phyloP scores from a whole-genome alignment of 179 eudicot genomes.

The Spergularia azorica region DNA sequence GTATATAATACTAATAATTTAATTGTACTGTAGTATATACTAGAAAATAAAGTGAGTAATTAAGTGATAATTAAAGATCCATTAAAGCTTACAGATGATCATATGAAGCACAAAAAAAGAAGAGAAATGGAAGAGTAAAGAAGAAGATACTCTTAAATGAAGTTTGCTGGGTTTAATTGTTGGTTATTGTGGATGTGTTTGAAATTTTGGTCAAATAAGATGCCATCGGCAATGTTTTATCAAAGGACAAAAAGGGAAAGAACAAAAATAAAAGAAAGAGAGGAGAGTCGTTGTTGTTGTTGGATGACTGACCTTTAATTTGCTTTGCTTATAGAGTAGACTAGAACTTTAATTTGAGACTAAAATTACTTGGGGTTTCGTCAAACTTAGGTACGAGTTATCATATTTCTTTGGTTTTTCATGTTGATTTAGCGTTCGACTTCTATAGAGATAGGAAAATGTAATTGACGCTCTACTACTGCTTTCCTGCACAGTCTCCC shows the following conservation, averaged over 20 bases:
- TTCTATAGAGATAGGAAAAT: too few species aligned
- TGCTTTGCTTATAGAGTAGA: too few species aligned
- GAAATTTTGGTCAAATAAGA: slow-evolving; percentile 34
- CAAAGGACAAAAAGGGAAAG: neutral
- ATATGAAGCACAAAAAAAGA: neutral
- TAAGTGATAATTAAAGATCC: neutral
- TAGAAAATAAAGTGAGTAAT: neutral
- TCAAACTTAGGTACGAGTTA: slow-evolving; percentile 59
- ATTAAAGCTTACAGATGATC: neutral
- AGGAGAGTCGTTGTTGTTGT: slow-evolving; percentile 28
- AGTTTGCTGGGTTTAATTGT: neutral
- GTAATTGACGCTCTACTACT: too few species aligned
- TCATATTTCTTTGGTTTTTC: neutral
- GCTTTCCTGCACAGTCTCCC: too few species aligned
- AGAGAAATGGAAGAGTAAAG: slow-evolving; percentile 3
- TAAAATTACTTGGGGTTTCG: slow-evolving; percentile 13
- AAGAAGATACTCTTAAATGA: neutral
- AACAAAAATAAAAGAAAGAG: neutral
- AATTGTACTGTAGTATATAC: too few species aligned
- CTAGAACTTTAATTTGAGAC: slow-evolving; percentile 20
- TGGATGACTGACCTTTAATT: slow-evolving; percentile 46
- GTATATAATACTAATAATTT: too few species aligned
- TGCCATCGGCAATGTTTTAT: slow-evolving; percentile 21
- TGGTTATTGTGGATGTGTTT: neutral
- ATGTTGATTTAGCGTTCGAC: too few species aligned